These are phyloP conservation scores for Rubus parviflorus DNA, from an alignment of 306 rosid genomes.

Conservation along the genomic window DNA sequence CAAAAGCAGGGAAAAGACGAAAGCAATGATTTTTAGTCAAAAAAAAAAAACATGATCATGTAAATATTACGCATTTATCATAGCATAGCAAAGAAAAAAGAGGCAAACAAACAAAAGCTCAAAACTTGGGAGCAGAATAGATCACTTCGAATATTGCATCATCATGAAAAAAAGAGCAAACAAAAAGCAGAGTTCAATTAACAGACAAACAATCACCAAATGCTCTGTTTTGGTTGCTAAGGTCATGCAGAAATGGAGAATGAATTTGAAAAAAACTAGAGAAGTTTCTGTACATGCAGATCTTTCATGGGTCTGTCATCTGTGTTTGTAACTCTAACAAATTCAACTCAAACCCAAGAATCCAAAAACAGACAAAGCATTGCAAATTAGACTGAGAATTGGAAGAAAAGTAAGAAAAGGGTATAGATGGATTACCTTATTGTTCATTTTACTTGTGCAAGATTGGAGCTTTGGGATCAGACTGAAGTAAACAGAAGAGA, in stretches of 20 bases:
- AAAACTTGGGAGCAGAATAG: conserved; percentile 2
- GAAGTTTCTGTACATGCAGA: not conserved
- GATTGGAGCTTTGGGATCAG: conserved; percentile 13
- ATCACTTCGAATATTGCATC: conserved; percentile 9
- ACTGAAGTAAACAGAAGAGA: not conserved
- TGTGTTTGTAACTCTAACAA: not conserved
- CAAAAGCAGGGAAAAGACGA: conserved; percentile 78
- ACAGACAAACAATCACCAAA: not conserved
- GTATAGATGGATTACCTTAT: conserved; percentile 27
- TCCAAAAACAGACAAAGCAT: not conserved
- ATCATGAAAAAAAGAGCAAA: not conserved
- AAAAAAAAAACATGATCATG: conserved; percentile 40
- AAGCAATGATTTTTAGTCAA: conserved; percentile 51
- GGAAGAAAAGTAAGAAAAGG: not conserved
- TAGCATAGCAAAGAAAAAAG: conserved; percentile 16
- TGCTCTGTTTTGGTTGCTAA: not conserved
- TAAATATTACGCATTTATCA: conserved; percentile 37
- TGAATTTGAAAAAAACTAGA: not conserved
- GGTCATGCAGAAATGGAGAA: not conserved
- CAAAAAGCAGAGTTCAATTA: too few relatives aligned
- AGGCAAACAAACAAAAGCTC: conserved; percentile 12
- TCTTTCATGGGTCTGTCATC: not conserved
- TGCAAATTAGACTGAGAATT: conserved; percentile 1
- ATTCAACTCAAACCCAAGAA: not conserved
- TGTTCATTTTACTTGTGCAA: not conserved